These are phyloP conservation scores for Trypanosoma scelopori DNA, from an alignment of 208 protist species.

Conservation along the genomic window DNA sequence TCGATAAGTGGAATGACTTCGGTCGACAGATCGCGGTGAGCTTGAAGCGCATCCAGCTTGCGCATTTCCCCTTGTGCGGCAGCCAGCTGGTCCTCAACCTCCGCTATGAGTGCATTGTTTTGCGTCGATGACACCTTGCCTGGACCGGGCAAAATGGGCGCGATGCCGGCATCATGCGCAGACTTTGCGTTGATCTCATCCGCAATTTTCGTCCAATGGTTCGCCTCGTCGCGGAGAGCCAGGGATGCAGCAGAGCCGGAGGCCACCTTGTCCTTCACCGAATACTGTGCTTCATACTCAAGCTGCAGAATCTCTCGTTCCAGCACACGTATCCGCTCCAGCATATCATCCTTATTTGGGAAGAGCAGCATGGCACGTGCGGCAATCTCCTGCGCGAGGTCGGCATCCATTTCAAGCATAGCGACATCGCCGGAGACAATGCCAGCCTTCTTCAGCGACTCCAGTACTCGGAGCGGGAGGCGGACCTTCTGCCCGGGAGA, in stretches of 20 bases:
- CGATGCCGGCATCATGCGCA: conserved; percentile 78
- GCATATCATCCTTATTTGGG: conserved; percentile 58
- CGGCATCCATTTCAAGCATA: conserved; percentile 70
- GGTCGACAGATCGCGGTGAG: conserved; percentile 66
- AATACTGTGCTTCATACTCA: conserved; percentile 87
- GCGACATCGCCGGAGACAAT: conserved; percentile 50
- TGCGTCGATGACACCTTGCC: conserved; percentile 19
- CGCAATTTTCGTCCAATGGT: conserved; percentile 66
- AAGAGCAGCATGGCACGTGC: conserved; percentile 72
- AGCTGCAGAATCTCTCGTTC: conserved; percentile 74
- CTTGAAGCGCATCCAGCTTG: conserved; percentile 65
- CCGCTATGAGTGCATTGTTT: conserved; percentile 45
- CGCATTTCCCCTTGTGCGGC: conserved; percentile 50
- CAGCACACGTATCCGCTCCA: conserved; percentile 52
- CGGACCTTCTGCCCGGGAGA: conserved; percentile 29
- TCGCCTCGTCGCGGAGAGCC: conserved; percentile 67
- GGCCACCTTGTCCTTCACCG: conserved; percentile 71
- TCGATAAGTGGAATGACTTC: conserved; percentile 77
- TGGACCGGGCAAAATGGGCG: conserved; percentile 36
- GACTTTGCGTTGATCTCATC: conserved; percentile 68
- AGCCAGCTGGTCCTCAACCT: conserved; percentile 58
- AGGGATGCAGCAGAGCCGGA: conserved; percentile 55
- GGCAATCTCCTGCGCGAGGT: conserved; percentile 82
- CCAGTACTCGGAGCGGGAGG: conserved; percentile 53
- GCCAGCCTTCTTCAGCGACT: conserved; percentile 60